Percentiles rank a stretch among this genome's conserved stretches.
phyloP scores from a whole-genome alignment of 1,139 yeast species.

The Protomyces gravidus region DNA sequence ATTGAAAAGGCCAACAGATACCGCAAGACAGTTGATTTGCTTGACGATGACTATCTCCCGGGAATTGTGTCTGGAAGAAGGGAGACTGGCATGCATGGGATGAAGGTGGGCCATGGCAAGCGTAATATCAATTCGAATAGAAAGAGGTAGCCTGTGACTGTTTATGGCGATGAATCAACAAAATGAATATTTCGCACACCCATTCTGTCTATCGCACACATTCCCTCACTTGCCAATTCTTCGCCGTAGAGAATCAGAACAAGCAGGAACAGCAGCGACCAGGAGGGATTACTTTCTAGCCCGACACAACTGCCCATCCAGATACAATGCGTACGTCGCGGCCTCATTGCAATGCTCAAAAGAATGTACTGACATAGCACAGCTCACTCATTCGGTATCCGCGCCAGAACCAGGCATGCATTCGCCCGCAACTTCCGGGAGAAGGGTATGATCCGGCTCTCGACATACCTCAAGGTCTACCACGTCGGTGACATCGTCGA shows the following conservation, averaged over 20 bases:
- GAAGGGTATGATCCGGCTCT: slow-evolving; percentile 46
- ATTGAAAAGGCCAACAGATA: slow-evolving; percentile 43
- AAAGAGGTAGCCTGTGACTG: slow-evolving; percentile 8
- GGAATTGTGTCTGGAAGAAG: slow-evolving; percentile 30
- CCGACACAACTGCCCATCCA: too few species aligned
- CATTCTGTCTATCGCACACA: not conserved
- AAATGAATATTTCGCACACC: not conserved
- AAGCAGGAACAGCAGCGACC: not conserved
- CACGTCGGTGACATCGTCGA: slow-evolving; percentile 99
- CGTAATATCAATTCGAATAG: slow-evolving; percentile 15
- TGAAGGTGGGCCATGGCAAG: slow-evolving; percentile 27
- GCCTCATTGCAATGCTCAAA: not conserved
- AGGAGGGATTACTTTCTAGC: too few species aligned
- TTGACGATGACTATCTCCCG: slow-evolving; percentile 31
- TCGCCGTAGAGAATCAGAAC: not conserved
- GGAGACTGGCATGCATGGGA: not conserved
- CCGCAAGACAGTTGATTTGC: slow-evolving; percentile 27
- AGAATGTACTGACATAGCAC: slow-evolving; percentile 49
- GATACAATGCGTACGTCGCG: not conserved
- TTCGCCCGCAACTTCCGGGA: slow-evolving; percentile 31
- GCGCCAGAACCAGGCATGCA: slow-evolving; percentile 32
- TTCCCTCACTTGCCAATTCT: not conserved
- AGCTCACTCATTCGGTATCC: slow-evolving; percentile 64
- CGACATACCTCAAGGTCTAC: slow-evolving; percentile 96
- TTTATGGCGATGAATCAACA: too few species aligned